Percentiles rank a stretch among this genome's conserved stretches.
phyloP scores from a whole-genome alignment of 495 filamentous ascomycete genomes.

The Apiosordaria backusii region DNA sequence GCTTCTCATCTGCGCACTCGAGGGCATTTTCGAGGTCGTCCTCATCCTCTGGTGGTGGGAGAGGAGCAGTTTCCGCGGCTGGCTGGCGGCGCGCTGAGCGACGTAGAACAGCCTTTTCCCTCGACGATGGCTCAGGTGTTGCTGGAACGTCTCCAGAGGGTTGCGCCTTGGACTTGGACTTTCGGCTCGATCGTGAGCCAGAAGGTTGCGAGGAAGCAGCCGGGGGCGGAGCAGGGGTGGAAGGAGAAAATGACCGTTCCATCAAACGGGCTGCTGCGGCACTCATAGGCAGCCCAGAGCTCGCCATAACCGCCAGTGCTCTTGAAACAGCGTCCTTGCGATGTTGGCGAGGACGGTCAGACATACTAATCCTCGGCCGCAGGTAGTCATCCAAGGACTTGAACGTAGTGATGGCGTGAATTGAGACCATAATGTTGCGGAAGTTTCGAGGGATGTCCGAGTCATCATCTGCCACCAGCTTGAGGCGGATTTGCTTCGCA shows the following conservation, averaged over 20 bases:
- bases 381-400: constrained; percentile 96
- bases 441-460: constrained; percentile 82
- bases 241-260: constrained; percentile 36
- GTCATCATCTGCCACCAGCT: constrained; percentile 84
- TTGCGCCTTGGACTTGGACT: constrained; percentile 47
- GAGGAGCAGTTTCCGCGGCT: constrained; percentile 41
- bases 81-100: constrained; percentile 56
- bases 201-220: constrained; percentile 37
- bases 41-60: constrained; percentile 53
- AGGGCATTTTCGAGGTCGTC: constrained; percentile 61
- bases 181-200: constrained; percentile 40
- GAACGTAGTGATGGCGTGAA: constrained; percentile 97
- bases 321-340: constrained; percentile 65
- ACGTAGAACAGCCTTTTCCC: constrained; percentile 51
- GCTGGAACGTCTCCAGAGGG: constrained; percentile 33
- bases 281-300: constrained; percentile 54
- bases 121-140: constrained; percentile 37
- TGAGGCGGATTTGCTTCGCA: constrained; percentile 89
- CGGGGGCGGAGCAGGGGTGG: constrained; percentile 25
- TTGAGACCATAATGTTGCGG: constrained; percentile 93
- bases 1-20: constrained; percentile 93
- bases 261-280: constrained; percentile 44
- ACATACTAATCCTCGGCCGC: constrained; percentile 78
- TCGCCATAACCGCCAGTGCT: constrained; percentile 74
- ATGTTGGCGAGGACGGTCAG: constrained; percentile 65